Evolutionary conservation across 192 early-diverging fungal genomes (phyloP).

Genomic region (Coemansia sp.): DNA sequence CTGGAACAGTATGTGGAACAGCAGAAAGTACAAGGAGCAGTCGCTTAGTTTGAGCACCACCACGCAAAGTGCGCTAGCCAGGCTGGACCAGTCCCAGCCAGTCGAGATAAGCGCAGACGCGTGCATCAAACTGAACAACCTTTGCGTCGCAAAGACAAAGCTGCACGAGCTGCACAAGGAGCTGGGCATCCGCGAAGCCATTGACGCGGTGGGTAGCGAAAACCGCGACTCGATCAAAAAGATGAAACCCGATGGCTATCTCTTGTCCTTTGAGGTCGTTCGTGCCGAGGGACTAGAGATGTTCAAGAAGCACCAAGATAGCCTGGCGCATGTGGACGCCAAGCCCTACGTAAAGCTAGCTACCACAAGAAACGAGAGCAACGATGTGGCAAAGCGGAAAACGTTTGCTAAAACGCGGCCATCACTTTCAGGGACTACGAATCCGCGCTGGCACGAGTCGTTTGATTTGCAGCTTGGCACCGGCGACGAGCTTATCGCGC

Average conservation of each 20-base stretch:
- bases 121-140: conserved; percentile 54
- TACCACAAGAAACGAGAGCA: conserved; percentile 41
- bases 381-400: conserved; percentile 56
- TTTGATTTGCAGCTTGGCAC: conserved; percentile 65
- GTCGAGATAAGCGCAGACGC: conserved; percentile 39
- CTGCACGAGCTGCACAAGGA: conserved; percentile 50
- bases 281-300: conserved; percentile 64
- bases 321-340: conserved; percentile 25
- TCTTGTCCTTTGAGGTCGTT: conserved; percentile 71
- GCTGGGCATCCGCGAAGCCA: conserved; percentile 35
- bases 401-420: conserved; percentile 61
- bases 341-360: conserved; percentile 67
- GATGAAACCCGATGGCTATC: conserved; percentile 26
- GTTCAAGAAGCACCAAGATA: conserved; percentile 58
- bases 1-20: conserved; percentile 50
- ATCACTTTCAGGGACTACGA: conserved; percentile 36
- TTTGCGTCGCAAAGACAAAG: conserved; percentile 38
- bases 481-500: conserved; percentile 29
- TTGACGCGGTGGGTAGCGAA: conserved; percentile 41
- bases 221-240: conserved; percentile 36
- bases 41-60: conserved; percentile 31
- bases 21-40: conserved; percentile 53
- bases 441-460: conserved; percentile 80
- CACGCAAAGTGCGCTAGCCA: conserved; percentile 34
- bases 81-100: conserved; percentile 41